phyloP scores from a whole-genome alignment of 1,284 basidiomycete species.

The Garcileccinum viscosum region DNA sequence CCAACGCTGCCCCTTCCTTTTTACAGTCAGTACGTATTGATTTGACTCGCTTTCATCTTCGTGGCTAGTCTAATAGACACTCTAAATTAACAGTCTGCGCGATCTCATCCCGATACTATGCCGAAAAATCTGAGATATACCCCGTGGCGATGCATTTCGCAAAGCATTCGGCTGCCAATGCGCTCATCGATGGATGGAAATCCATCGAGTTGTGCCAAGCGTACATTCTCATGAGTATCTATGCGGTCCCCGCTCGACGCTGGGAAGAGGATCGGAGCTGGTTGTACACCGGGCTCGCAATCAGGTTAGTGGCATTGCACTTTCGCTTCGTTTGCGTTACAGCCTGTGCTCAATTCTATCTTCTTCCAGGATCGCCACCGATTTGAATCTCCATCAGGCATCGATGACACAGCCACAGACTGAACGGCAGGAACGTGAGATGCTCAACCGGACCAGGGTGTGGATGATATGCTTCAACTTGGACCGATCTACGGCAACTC shows the following conservation, averaged over 20 bases:
- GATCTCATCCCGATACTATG: slow-evolving; percentile 76
- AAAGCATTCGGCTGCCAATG: slow-evolving; percentile 79
- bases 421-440: slow-evolving; percentile 78
- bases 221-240: slow-evolving; percentile 79
- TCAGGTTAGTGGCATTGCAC: slow-evolving; percentile 52
- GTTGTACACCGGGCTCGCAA: slow-evolving; percentile 82
- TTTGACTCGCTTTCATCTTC: background rate
- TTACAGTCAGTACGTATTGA: slow-evolving; percentile 73
- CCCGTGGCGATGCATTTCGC: slow-evolving; percentile 88
- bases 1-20: slow-evolving; percentile 79
- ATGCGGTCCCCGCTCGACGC: slow-evolving; percentile 74
- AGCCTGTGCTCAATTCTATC: background rate
- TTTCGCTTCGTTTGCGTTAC: background rate
- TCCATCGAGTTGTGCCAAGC: slow-evolving; percentile 64
- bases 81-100: slow-evolving; percentile 64
- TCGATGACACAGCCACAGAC: slow-evolving; percentile 61
- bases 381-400: slow-evolving; percentile 81
- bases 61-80: slow-evolving; percentile 1
- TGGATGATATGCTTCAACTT: slow-evolving; percentile 90
- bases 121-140: slow-evolving; percentile 79
- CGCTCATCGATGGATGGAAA: slow-evolving; percentile 83
- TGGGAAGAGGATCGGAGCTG: slow-evolving; percentile 87
- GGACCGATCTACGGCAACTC: slow-evolving; percentile 82
- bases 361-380: slow-evolving; percentile 70
- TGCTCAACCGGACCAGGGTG: slow-evolving; percentile 78